Evolutionary conservation across 306 rosid genomes (phyloP), one percentile per base, ranked within the genome.

Genomic region (Glycine soja): DNA sequence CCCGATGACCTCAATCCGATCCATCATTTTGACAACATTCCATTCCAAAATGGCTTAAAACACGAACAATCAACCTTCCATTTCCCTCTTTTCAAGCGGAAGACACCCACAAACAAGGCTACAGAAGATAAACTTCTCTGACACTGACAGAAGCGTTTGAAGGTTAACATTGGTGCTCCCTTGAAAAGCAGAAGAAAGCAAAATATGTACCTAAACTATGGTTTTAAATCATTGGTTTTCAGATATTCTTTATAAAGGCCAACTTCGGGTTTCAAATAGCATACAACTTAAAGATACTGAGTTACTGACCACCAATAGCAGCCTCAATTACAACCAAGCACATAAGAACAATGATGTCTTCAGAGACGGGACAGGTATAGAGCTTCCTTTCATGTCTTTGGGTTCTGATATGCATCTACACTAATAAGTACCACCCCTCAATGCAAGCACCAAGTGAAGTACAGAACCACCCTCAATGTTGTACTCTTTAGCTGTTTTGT

Each of bases 401-500:
- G 53, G 76, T 70, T 85, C 82, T 80, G 71, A 80, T 68, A 84
- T n/a, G 70, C 85, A 56, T 80, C 32, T 46, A 74, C 71, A 24
- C 74, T 87, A 88, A 42, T 40, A 69, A 78, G 34, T 58, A 73
- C 98, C 99, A 74, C 96, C 99, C 78, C 97, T 91, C 79, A 95
- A 86, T 59, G 98, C 99, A 67, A 95, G 98, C 82, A 95, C 96
- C 76, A 95, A 87, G 85, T 95, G 97, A 85, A 91, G 99, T 70
- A 95, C 98, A 11, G 98, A 95, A 68, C 99, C 99, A 38, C 99
- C 99, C 87, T 90, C 99, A 51, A 95, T 95, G 83, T 93, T 95
- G 93, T 95, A 95, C 86, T 95, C 99, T 80, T 89, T 95, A 4
- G 99, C 99, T 43, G 99, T 95, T 87, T 95, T 95, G 88, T 95